Conservation (phyloP, 139 green algal genomes). For the Coccomyxa sp. region DNA sequence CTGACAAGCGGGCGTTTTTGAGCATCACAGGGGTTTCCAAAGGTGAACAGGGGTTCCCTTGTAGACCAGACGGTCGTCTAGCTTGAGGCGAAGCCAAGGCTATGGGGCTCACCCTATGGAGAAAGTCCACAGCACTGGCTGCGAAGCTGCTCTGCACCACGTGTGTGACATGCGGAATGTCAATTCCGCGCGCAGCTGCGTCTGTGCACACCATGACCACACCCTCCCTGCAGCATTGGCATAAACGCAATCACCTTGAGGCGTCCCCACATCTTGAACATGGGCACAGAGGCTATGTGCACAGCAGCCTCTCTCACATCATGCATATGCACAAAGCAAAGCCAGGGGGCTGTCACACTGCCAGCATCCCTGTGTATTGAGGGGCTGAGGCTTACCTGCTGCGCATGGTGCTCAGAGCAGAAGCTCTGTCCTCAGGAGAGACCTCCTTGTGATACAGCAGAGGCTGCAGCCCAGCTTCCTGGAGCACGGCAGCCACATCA, state of each 20-base stretch:
- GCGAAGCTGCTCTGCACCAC: conserved; percentile 91
- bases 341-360: neutral
- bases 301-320: too few species aligned
- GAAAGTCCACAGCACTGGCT: conserved; percentile 84
- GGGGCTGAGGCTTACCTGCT: neutral
- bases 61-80: too few species aligned
- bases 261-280: too few species aligned
- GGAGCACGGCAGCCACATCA: conserved; percentile 33
- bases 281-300: too few species aligned
- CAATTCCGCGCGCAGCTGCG: conserved; percentile 82
- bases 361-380: neutral
- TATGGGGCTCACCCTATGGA: conserved; percentile 71
- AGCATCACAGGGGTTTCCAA: too few species aligned
- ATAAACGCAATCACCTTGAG: too few species aligned
- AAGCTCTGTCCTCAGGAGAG: conserved; percentile 18
- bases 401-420: conserved; percentile 26
- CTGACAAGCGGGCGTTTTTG: neutral
- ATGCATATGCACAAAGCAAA: neutral
- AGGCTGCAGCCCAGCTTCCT: conserved; percentile 14
- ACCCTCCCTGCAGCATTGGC: conserved; percentile 18
- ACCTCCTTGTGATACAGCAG: conserved; percentile 54
- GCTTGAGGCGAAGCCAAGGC: too few species aligned
- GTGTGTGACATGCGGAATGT: conserved; percentile 78
- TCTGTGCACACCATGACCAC: conserved; percentile 92
- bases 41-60: too few species aligned